Evolutionary conservation across 179 eudicot genomes (phyloP), one percentile per base, ranked within the genome.

Genomic region (Drosera spatulata): DNA sequence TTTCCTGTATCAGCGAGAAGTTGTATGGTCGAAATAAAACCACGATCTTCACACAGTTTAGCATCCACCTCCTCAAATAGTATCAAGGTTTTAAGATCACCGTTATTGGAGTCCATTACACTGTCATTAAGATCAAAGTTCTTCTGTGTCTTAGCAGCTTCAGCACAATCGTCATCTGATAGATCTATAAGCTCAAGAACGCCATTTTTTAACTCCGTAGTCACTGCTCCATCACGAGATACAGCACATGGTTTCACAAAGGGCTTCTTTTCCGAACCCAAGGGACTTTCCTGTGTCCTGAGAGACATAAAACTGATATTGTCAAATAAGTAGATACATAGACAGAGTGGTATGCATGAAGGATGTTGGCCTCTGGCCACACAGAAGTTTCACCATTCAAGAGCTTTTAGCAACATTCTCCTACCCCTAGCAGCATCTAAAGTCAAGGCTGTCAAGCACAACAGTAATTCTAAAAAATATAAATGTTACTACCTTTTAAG

Each of bases 31-130:
- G 85, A 68, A 68, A 89, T 73, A 72, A 93, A 85, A 15, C 96
- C 96, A 61, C 83, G 96, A 69, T 85, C 96, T 79, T 91, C 96
- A 69, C 66, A 75, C 49, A 85, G 67, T 65, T 68, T 74, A 51
- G 82, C 85, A 80, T 91, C 96, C 67, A 85, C 86, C 68, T 88
- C 97, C 72, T 91, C 96, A 55, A 89, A 93, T 61, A 93, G 90
- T 69, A 93, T 79, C 66, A 93, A 71, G 54, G 93, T 79, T 74
- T 82, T 85, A 61, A 67, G 68, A 67, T 77, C 91, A 74, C 66
- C 74, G 54, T 75, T 80, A 64, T 61, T 71, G 60, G 66, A 74
- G 50, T 66, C 55, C 73, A 71, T 65, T 71, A 49, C 66, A 53
- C 61, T 68, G 33, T 72, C 69, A 71, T 56, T 56, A 48, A 55